Percentiles rank a stretch among this genome's conserved stretches.
Conservation (phyloP, 2,329 filamentous ascomycete genomes). For the Pseudocercospora ulei region DNA sequence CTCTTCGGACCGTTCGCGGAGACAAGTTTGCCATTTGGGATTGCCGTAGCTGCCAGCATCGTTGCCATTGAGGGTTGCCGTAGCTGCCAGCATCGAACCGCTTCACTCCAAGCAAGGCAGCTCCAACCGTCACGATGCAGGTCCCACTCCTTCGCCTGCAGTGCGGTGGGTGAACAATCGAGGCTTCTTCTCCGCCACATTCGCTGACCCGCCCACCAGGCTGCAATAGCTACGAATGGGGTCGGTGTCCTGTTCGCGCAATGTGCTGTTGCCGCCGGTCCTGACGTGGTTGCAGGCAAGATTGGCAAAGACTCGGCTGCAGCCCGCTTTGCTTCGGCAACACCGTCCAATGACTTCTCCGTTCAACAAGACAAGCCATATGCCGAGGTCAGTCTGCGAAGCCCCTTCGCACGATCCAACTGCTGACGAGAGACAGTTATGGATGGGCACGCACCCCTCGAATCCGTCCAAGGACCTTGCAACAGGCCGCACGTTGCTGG, state of each 20-base stretch:
- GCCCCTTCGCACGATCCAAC: not conserved
- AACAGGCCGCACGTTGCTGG: conserved; percentile 75
- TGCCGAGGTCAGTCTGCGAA: conserved; percentile 64
- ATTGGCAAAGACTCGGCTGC: conserved; percentile 77
- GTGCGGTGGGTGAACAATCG: conserved; percentile 50
- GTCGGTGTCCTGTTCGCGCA: no score
- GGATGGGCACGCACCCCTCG: conserved; percentile 97
- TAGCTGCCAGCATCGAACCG: no score
- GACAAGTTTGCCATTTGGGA: no score
- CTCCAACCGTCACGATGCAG: conserved; percentile 46
- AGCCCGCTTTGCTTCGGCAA: conserved; percentile 80
- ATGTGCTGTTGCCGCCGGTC: no score
- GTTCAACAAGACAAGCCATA: conserved; percentile 86
- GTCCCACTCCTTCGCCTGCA: conserved; percentile 76
- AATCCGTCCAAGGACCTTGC: conserved; percentile 83
- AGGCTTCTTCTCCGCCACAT: not conserved
- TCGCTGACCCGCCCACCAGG: conserved; percentile 43
- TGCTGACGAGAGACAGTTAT: conserved; percentile 53
- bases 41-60: no score
- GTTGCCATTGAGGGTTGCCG: no score
- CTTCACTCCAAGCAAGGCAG: no score
- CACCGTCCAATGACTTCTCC: conserved; percentile 60
- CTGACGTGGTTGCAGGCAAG: conserved; percentile 63
- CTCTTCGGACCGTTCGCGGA: no score
- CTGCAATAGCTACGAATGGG: conserved; percentile 98